Evolutionary conservation across 2,329 filamentous ascomycete species (phyloP), one percentile per base, ranked within the genome.

Genomic region (Beauveria varroae): DNA sequence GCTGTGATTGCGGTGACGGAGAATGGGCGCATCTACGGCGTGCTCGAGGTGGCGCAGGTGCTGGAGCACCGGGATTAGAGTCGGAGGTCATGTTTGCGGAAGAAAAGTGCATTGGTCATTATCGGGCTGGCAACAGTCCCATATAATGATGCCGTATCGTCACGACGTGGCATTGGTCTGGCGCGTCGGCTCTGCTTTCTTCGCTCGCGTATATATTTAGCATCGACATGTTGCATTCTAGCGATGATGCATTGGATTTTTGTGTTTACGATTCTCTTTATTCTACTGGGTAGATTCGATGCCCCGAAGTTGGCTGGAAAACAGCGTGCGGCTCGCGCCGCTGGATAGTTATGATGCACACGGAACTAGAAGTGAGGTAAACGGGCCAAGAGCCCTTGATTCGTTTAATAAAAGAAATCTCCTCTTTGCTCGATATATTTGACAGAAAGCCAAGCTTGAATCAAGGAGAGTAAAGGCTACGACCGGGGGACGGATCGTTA

Each of bases 1-100:
- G 64, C 67, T 1, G 64, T 72, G 22, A 67, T 74, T 52, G 71
- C 71, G 18, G 69, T 72, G 16, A 72, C 69, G 55, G 68, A 72
- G 53, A 67, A 63, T 20, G 71, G 68, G 5, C 63, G 65, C 49
- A 67, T 72, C 22, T 61, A 37, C 40, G 59, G 59, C 18, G 59
- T 61, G 5, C 60, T 67, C 10, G 65, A 68, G 46, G 65, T 61
- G 14, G 22, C 57, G 14, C 50, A 46, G 24, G 57, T 60, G n/a
- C 30, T 60, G 49, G 49, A 37, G 28, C 57, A 60, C 14, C 24
- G 43, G 22, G 57, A 59, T 14, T 59, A 59, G 46, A 30, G 12
- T n/a, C 3, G 28, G 34, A 12, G 7, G 3, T 20, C 7, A 24
- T 49, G 18, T 57, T 34, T 24, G 5, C 22, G 1, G 10, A 7